Percentiles rank a stretch among this genome's conserved stretches.
These are phyloP conservation scores for Mycena floridula DNA, from an alignment of 768 basidiomycete species.

Conservation along the genomic window DNA sequence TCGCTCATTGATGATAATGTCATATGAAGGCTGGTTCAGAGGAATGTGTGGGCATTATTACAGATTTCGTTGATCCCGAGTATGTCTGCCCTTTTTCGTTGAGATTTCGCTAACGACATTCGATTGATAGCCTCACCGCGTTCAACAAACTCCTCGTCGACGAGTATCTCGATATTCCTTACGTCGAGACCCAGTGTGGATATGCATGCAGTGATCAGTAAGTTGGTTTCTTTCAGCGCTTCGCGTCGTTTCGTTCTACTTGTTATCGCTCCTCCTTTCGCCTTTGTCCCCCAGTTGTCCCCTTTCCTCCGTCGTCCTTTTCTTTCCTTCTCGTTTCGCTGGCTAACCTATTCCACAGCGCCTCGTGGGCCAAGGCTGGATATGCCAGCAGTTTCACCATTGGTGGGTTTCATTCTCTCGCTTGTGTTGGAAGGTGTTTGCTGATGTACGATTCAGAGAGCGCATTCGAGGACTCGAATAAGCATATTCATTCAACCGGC, in stretches of 20 bases:
- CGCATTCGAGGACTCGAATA: slow-evolving; percentile 70
- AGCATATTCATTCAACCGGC: slow-evolving; percentile 72
- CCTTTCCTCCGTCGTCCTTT: too few relatives aligned
- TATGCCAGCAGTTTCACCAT: slow-evolving; percentile 84
- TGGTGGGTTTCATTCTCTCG: too few relatives aligned
- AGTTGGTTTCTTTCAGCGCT: too few relatives aligned
- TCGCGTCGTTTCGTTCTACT: too few relatives aligned
- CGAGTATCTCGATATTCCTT: slow-evolving; percentile 79
- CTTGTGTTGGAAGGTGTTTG: too few relatives aligned
- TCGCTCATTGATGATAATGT: too few relatives aligned
- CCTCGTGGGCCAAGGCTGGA: slow-evolving; percentile 83
- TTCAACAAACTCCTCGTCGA: slow-evolving; percentile 78
- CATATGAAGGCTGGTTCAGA: slow-evolving; percentile 48
- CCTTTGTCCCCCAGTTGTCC: too few relatives aligned
- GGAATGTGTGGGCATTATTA: slow-evolving; percentile 81
- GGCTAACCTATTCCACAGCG: slow-evolving; percentile 27
- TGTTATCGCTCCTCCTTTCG: too few relatives aligned
- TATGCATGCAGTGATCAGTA: slow-evolving; percentile 96
- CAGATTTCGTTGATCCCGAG: slow-evolving; percentile 71
- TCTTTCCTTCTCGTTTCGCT: slow-evolving; percentile 22
- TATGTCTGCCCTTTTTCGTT: slow-evolving; percentile 28
- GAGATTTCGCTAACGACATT: too few relatives aligned
- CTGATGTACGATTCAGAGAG: too few relatives aligned
- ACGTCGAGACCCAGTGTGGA: slow-evolving; percentile 80
- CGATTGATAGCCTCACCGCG: slow-evolving; percentile 64